Base-by-base conservation (phyloP, 805 yeast species). In the Candida nanaspora region DNA sequence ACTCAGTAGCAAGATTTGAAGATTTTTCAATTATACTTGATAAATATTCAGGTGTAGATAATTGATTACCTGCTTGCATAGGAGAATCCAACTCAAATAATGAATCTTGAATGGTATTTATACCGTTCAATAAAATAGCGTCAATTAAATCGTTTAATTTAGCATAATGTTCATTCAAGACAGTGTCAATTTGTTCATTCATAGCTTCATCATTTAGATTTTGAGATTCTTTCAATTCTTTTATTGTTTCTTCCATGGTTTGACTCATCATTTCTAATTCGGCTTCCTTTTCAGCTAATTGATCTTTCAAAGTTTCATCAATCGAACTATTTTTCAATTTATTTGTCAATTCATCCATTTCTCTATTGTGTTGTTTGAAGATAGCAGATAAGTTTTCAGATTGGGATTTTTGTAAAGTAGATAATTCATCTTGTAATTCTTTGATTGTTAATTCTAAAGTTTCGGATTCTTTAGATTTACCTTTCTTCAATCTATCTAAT, bases 251-350 rank as follows among this genome's bases (percentile, higher is more conserved):
- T 45, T 83, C 93, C 76, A 86, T 74, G 0, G 86, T 78, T 57
- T 83, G 89, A 53, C 82, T 85, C 40, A 85, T 69, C 52, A 85
- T 79, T 55, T 83, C 94, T 40, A 85, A 63, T 54, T 86, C 95
- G 38, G 81, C 78, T 38, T 86, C 93, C 56, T 80, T 84, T 43
- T 78, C 87, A 44, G 64, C 71, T 43, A 84, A 64, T 43, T 62
- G 59, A 1, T 65, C 66, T 45, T 74, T 69, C 37, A 78, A 61
- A 2, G 58, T 63, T 18, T 45, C 55, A 13, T 39, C 25, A 10
- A 49, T 23, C 38, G 53, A 43, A 6, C 52, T 37, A 19, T 61
- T 48, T 18, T 57, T 65, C 11, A 67, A 38, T 38, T 61, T 51
- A 4, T 53, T 42, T 46, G 71, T 73, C 34, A 82, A 61, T 1